Evolutionary conservation across 148 eudicot species (phyloP).

Genomic region (Heliosperma pusillum): DNA sequence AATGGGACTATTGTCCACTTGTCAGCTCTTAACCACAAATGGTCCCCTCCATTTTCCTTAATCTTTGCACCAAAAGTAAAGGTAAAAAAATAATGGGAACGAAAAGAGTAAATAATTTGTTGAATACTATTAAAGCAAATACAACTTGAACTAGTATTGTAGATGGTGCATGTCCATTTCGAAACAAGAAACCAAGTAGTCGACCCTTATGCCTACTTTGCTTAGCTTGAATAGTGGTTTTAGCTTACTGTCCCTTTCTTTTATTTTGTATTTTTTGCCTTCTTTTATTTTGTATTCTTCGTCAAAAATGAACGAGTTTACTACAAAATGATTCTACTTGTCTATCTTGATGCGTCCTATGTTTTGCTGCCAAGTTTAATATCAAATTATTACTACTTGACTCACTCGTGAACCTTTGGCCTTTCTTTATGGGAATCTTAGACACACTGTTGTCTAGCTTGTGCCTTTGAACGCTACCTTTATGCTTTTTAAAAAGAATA

Average conservation of each 20-base stretch:
- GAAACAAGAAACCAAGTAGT: neutral
- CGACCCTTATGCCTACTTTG: neutral
- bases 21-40: no score
- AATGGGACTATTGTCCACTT: no score
- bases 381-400: neutral
- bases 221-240: neutral
- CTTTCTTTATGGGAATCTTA: no score
- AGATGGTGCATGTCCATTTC: constrained; percentile 2
- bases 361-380: no score
- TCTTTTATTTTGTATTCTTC: neutral
- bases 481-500: no score
- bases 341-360: neutral
- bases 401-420: neutral
- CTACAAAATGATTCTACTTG: neutral
- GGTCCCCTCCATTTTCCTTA: no score
- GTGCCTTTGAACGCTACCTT: no score
- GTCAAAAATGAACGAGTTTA: neutral
- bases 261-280: neutral
- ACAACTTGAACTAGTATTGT: neutral
- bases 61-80: no score
- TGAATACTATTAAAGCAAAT: no score
- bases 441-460: no score
- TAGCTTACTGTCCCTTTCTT: constrained; percentile 3
- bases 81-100: no score
- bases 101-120: no score